Base-by-base conservation (phyloP, 2,329 filamentous ascomycete species). In the Dissoconium aciculare region DNA sequence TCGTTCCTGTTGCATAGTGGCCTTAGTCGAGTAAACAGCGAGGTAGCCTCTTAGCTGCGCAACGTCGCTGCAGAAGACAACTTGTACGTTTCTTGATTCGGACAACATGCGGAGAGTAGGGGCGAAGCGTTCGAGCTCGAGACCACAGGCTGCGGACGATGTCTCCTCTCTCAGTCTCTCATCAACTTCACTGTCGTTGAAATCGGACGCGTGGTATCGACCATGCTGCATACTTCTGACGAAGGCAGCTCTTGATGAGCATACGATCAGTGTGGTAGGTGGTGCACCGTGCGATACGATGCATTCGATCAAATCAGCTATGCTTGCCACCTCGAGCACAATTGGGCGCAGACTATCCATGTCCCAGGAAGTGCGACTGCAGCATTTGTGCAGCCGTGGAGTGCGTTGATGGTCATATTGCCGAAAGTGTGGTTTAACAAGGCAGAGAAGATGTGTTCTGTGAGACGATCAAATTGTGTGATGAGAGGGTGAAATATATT, bases 1-100 rank as follows among this genome's bases (percentile, higher is more conserved):
- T 15, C 34, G 30, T 12, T 39, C 33, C 14, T 27, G 15, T 13
- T 32, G 34, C 11, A 32, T 30, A 4, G 34, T 15, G 17, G 40
- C 32, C 5, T 33, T 38, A 11, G 28, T 30, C 28, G 30, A 36
- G 33, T 41, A 39, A 14, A 27, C 35, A 9, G 46, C 39, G 6
- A 94, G 63, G 46, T 77, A 81, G 19, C 81, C 81, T 32, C 82
- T 75, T 5, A 93, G 67, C 52, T 80, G 74, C 13, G 78, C 73
- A 32, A 89, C 66, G 2, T 78, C 82, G 0, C 81, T 73, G 32
- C 73, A 69, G 55, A 91, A 94, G 19, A 71, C 59, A 5, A 85
- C 54, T 32, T 69, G 71, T 39, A 91, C 67, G 44, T 75, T 71
- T 16, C 72, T 69, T 5, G 81, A 76, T 3, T 69, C 66, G 27